phyloP scores from a whole-genome alignment of 1,284 basidiomycete genomes.

The Cryptococcus amylolentus region DNA sequence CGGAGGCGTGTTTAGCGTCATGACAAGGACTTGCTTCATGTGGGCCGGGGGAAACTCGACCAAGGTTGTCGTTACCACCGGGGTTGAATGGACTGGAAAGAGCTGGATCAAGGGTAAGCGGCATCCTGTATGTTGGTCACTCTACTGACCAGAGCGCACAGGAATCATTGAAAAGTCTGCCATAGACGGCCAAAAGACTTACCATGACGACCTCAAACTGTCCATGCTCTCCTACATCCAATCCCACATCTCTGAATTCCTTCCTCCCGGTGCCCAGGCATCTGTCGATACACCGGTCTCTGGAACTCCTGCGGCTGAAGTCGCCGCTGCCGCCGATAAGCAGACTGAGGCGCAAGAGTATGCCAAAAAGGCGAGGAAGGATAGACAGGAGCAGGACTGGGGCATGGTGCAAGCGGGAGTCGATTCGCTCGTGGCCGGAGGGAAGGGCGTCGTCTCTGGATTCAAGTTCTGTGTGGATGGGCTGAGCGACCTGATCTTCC shows the following conservation, averaged over 20 bases:
- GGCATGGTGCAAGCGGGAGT: constrained; percentile 77
- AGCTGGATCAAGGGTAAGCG: constrained; percentile 85
- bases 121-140: not conserved
- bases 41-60: constrained; percentile 81
- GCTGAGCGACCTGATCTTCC: constrained; percentile 66
- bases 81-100: constrained; percentile 93
- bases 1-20: constrained; percentile 85
- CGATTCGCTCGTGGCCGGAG: constrained; percentile 71
- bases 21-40: constrained; percentile 89
- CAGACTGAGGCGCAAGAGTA: constrained; percentile 44
- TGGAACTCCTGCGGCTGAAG: not conserved
- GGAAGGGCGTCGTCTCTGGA: constrained; percentile 62
- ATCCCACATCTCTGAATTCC: constrained; percentile 82
- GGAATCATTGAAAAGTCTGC: constrained; percentile 90
- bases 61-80: constrained; percentile 78
- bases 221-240: constrained; percentile 84
- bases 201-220: constrained; percentile 77
- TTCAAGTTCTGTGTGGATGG: constrained; percentile 56
- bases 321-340: not conserved
- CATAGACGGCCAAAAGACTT: constrained; percentile 90
- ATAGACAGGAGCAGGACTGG: constrained; percentile 38
- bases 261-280: constrained; percentile 63
- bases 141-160: constrained; percentile 36
- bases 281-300: not conserved
- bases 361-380: constrained; percentile 23